Conservation (phyloP, 352 stramenopile genomes). For the Pythium aquatile region DNA sequence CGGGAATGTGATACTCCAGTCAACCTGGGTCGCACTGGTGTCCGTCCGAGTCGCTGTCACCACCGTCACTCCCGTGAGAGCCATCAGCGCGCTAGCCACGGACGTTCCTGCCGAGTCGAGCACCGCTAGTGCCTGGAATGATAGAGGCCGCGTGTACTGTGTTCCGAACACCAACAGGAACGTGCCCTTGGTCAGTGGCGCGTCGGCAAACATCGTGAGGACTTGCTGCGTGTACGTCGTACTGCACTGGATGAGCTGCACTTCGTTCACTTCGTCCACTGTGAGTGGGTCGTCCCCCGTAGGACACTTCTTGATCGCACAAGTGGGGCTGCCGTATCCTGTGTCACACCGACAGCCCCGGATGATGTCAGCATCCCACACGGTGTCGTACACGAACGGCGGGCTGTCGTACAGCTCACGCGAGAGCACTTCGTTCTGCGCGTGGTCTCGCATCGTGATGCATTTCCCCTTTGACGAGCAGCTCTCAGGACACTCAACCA, state of each 20-base stretch:
- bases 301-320: slow-evolving; percentile 58
- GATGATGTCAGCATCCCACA: slow-evolving; percentile 79
- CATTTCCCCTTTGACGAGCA: slow-evolving; percentile 60
- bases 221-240: slow-evolving; percentile 64
- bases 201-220: slow-evolving; percentile 47
- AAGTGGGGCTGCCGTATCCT: slow-evolving; percentile 52
- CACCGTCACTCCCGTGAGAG: slow-evolving; percentile 34
- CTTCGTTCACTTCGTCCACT: slow-evolving; percentile 48
- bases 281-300: slow-evolving; percentile 74
- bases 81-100: slow-evolving; percentile 45
- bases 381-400: slow-evolving; percentile 39
- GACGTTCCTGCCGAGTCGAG: slow-evolving; percentile 50
- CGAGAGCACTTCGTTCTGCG: slow-evolving; percentile 47
- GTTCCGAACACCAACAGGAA: slow-evolving; percentile 63
- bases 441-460: slow-evolving; percentile 62
- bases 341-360: slow-evolving; percentile 75
- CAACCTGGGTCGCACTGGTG: slow-evolving; percentile 28
- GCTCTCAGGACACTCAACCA: slow-evolving; percentile 45
- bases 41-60: slow-evolving; percentile 42
- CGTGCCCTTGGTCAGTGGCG: slow-evolving; percentile 43
- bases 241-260: slow-evolving; percentile 58
- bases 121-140: slow-evolving; percentile 44
- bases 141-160: slow-evolving; percentile 65
- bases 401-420: slow-evolving; percentile 51
- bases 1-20: slow-evolving; percentile 61